These are phyloP conservation scores for Rheum nobile DNA, from an alignment of 148 eudicot species.

Conservation along the genomic window DNA sequence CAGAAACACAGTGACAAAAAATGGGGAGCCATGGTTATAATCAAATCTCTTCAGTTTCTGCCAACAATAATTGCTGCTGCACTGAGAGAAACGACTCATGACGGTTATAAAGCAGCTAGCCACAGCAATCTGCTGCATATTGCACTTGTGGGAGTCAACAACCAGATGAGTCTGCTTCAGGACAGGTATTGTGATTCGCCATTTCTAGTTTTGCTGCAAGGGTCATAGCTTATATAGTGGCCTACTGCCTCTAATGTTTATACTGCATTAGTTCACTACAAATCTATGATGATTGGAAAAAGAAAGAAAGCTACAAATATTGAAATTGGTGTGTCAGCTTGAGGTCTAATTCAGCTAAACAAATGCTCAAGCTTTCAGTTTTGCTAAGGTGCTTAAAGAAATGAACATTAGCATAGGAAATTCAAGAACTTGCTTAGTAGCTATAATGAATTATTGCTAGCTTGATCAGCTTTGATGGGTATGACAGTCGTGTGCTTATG, in stretches of 20 bases:
- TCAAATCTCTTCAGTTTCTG: constrained; percentile 73
- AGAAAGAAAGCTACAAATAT: too few species aligned
- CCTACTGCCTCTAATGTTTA: too few species aligned
- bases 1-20: constrained; percentile 64
- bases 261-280: too few species aligned
- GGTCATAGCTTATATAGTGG: too few species aligned
- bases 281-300: too few species aligned
- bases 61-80: constrained; percentile 67
- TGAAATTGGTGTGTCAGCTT: too few species aligned
- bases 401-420: neutral
- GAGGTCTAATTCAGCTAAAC: too few species aligned
- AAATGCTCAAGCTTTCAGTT: neutral
- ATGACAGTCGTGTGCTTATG: neutral
- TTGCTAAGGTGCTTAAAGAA: neutral
- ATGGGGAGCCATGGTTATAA: constrained; percentile 97
- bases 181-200: constrained; percentile 48
- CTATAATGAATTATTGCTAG: neutral
- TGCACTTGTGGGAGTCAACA: constrained; percentile 78
- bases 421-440: neutral
- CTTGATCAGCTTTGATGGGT: neutral
- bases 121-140: constrained; percentile 85
- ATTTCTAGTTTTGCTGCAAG: too few species aligned
- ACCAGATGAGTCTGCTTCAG: constrained; percentile 92
- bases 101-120: constrained; percentile 13
- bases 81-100: constrained; percentile 53